Base-by-base conservation (phyloP, 345 rosid genomes). In the Lenwebbia sp. region DNA sequence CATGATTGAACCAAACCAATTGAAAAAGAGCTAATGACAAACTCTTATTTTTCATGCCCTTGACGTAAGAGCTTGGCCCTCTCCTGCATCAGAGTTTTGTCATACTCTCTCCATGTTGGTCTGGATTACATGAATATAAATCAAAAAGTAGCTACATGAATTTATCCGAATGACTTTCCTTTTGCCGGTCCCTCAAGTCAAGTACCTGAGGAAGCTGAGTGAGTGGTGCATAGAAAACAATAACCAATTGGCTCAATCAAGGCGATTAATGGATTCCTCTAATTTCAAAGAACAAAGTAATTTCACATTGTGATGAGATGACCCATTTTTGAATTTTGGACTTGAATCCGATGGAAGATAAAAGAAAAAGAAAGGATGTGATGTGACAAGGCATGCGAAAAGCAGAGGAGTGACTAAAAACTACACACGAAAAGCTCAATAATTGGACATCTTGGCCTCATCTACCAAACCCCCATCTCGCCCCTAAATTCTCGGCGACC, bases 391-490 rank as follows among this genome's bases (percentile, higher is more conserved):
- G 52, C 82, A 3, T 25, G 40, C 40, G 47, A 52, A 84, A 33
- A 76, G 28, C 54, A 33, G 78, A 19, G 47, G 78, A 70, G 78
- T 33, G 47, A 70, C 78, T 70, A 37, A 19, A 19, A 70, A 40
- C 25, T 33, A 9, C 13, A 19, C 47, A 33, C 25, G 25, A 40
- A 70, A 23, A 21, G 54, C 49, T 26, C 44, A 60, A 60, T 47
- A 76, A 82, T 85, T 55, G 52, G 58, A 19, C 26, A 51, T 52
- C 82, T 91, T 86, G 91, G 90, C 89, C 37, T 87, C 86, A 86
- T 88, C 84, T 87, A 88, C 92, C 94, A 54, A 88, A 88, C 88
- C 62, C 56, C 56, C 52, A 85, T 86, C 83, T 88, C 81, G 90
- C 54, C 92, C 91, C 87, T 78, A 44, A 84, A 84, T 91, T 91